Percentiles rank a stretch among this genome's conserved stretches.
Conservation (phyloP, 192 early-diverging fungal species). For the Neocallimastix lanati region DNA sequence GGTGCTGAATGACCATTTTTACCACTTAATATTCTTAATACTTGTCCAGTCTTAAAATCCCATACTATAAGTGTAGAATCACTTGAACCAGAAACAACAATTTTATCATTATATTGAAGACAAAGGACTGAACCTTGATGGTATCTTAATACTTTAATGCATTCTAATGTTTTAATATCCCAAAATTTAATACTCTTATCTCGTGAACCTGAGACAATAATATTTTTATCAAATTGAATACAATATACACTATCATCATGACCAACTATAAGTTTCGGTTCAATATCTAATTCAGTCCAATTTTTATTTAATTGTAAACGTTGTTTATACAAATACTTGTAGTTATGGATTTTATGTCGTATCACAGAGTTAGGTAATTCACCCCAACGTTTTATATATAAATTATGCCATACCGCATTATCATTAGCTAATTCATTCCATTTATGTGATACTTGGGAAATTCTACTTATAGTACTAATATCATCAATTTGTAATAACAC, state of each 20-base stretch:
- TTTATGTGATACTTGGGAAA: constrained; percentile 37
- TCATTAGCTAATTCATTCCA: constrained; percentile 49
- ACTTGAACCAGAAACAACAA: constrained; percentile 49
- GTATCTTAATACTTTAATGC: constrained; percentile 34
- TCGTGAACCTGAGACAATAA: constrained; percentile 50
- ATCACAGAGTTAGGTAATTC: constrained; percentile 27
- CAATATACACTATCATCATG: constrained; percentile 78
- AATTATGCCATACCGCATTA: constrained; percentile 53
- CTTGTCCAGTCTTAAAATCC: constrained; percentile 38
- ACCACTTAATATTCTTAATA: constrained; percentile 34
- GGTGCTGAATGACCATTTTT: constrained; percentile 33
- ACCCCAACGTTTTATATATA: constrained; percentile 20
- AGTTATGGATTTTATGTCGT: background rate
- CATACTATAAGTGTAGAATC: constrained; percentile 51
- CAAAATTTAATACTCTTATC: constrained; percentile 52
- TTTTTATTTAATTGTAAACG: constrained; percentile 41
- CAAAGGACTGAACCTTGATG: constrained; percentile 72
- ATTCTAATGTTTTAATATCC: constrained; percentile 36
- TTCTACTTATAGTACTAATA: constrained; percentile 22
- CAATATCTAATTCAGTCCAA: constrained; percentile 42
- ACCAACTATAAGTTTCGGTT: constrained; percentile 8
- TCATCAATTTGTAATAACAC: background rate
- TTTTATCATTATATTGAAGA: constrained; percentile 54
- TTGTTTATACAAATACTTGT: constrained; percentile 46
- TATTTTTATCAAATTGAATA: constrained; percentile 51